phyloP scores from a whole-genome alignment of 1,284 basidiomycete species.

The Ceratobasidium sp. region DNA sequence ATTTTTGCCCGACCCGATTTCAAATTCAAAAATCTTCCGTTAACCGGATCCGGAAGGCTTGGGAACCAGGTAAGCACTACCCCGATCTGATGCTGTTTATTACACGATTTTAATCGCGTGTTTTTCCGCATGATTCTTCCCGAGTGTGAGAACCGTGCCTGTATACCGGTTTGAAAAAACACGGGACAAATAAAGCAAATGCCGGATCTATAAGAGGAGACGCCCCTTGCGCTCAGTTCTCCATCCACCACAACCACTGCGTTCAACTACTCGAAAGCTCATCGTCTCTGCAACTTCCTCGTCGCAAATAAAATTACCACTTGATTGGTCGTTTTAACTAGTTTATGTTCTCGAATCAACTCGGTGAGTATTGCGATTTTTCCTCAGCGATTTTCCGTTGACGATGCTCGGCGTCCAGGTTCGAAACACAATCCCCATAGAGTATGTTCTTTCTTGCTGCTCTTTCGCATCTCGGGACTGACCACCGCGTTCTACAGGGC shows the following conservation, averaged over 20 bases:
- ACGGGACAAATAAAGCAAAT: slow-evolving; percentile 25
- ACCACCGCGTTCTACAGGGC: slow-evolving; percentile 16
- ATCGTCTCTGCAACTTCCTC: background rate
- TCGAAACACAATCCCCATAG: slow-evolving; percentile 46
- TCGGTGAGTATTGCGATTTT: slow-evolving; percentile 20
- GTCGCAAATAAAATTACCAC: background rate
- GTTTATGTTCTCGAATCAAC: slow-evolving; percentile 46
- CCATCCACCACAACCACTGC: slow-evolving; percentile 37
- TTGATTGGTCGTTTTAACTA: slow-evolving; percentile 34
- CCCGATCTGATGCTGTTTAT: background rate
- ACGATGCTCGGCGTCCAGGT: slow-evolving; percentile 19
- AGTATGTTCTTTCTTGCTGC: slow-evolving; percentile 3
- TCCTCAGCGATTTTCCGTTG: background rate
- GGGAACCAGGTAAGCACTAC: too few species aligned
- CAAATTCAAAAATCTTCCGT: too few species aligned
- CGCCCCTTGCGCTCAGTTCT: background rate
- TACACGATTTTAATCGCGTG: background rate
- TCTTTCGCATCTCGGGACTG: background rate
- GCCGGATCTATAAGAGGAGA: slow-evolving; percentile 29
- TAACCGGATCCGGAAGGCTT: too few species aligned
- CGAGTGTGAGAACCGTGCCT: slow-evolving; percentile 26
- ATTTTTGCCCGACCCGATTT: too few species aligned
- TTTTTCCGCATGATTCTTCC: slow-evolving; percentile 20
- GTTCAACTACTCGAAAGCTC: slow-evolving; percentile 26
- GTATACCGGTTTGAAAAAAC: slow-evolving; percentile 25